Percentiles rank a stretch among this genome's conserved stretches.
phyloP scores from a whole-genome alignment of 2,329 filamentous ascomycete genomes.

The Botrytis medusae region DNA sequence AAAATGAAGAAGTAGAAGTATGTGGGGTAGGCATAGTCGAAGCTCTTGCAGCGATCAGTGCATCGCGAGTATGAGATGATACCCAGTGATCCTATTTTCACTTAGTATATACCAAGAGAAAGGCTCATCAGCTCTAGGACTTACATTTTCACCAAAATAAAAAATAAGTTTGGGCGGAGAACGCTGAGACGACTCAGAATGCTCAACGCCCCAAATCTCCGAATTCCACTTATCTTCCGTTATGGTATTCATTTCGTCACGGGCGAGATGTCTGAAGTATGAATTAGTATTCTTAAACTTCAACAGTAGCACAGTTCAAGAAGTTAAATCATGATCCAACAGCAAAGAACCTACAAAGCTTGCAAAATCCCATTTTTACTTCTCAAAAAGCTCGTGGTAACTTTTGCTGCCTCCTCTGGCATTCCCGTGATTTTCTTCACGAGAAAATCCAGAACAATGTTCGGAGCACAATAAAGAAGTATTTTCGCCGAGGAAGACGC shows the following conservation, averaged over 20 bases:
- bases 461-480: conserved; percentile 47
- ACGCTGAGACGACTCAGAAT: conserved; percentile 32
- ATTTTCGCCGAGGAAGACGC: conserved; percentile 31
- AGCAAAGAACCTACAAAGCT: conserved; percentile 44
- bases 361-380: conserved; percentile 60
- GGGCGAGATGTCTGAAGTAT: conserved; percentile 48
- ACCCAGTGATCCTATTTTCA: conserved; percentile 59
- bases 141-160: conserved; percentile 53
- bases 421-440: conserved; percentile 49
- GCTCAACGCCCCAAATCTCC: conserved; percentile 55
- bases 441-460: conserved; percentile 45
- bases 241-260: conserved; percentile 61
- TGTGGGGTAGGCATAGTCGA: conserved; percentile 37
- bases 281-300: conserved; percentile 15
- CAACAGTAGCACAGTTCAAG: neutral
- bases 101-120: conserved; percentile 14
- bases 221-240: conserved; percentile 59
- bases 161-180: conserved; percentile 54
- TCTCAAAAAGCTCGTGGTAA: conserved; percentile 55
- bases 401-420: conserved; percentile 48
- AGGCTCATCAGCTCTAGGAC: neutral
- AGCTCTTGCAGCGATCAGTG: conserved; percentile 50
- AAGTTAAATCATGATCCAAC: too few species aligned
- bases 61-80: conserved; percentile 54
- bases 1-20: conserved; percentile 37